Base-by-base conservation (phyloP, 2,329 filamentous ascomycete species). In the Raffaelea albimanens region DNA sequence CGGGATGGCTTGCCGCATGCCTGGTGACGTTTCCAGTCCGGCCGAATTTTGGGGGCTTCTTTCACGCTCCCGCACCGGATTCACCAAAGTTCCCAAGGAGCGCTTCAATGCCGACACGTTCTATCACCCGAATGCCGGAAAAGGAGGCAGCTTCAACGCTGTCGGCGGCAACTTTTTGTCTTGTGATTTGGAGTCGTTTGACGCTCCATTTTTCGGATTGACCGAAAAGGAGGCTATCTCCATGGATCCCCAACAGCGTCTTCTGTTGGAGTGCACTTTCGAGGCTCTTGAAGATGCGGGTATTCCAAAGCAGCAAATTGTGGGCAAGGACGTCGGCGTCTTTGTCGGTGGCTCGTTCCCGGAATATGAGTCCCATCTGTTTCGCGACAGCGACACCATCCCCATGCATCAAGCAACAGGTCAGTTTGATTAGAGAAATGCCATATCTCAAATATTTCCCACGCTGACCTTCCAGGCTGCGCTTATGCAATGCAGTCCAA, bases 221-320 rank as follows among this genome's bases (percentile, higher is more conserved):
- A 72, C 71, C 1, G 64, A 69, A 51, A 69, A 71, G 51, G 50
- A 76, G 56, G 72, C 69, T 23, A 63, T 63, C 43, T 69, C 71
- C 1, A 72, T 77, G 69, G 74, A 78, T 43, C 75, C 75, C 1
- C 73, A 77, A 50, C 73, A 77, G 49, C 65, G 75, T 1, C 61
- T 75, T 19, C 62, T 75, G 8, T 62, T 77, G 2, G 73, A 78
- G 56, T 73, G 70, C 50, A 69, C 71, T 0, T 78, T 72, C 50
- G 74, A 78, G 56, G 72, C 73, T 0, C 60, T 78, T 10, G 74
- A 78, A 53, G 73, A 69, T 48, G 72, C 72, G 2, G 73, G 73
- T 9, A 63, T 75, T 18, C 65, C 71, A 8, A 71, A 69, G 54
- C 68, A 72, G 23, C 55, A 58, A 8, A 65, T 75, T 34, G 63